These are phyloP conservation scores for Ulota crispa DNA, from an alignment of 225 moss, liverwort and hornwort genomes.

Conservation along the genomic window DNA sequence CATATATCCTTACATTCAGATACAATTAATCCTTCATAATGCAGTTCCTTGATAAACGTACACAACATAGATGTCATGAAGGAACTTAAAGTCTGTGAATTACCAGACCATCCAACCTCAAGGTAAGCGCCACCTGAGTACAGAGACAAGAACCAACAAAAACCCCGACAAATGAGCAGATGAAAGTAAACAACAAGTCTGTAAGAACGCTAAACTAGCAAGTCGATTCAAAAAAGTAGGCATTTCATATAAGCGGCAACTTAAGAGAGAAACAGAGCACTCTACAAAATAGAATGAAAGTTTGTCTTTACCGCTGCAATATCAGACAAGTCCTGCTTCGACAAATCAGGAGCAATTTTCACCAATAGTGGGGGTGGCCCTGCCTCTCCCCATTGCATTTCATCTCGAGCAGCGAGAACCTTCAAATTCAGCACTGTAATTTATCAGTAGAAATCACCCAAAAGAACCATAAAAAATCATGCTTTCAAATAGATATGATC, in stretches of 20 bases:
- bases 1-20: neutral
- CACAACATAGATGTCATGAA: neutral
- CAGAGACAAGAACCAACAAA: neutral
- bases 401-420: slow-evolving; percentile 95
- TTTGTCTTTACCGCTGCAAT: slow-evolving; percentile 74
- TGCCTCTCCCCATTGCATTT: slow-evolving; percentile 95
- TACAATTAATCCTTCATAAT: neutral
- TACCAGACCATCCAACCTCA: slow-evolving; percentile 82
- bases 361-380: slow-evolving; percentile 95
- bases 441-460: slow-evolving; percentile 8
- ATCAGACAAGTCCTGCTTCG: slow-evolving; percentile 88
- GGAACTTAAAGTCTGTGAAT: slow-evolving; percentile 1
- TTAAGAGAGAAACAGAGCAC: neutral
- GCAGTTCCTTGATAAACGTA: neutral
- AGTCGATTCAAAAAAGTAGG: neutral
- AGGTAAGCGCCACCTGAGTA: slow-evolving; percentile 68
- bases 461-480: too few species aligned
- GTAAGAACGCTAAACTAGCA: neutral
- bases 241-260: neutral
- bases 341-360: slow-evolving; percentile 97
- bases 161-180: slow-evolving; percentile 9
- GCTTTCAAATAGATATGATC: too few species aligned
- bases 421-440: slow-evolving; percentile 21
- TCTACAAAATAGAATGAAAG: neutral
- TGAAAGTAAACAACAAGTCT: neutral